Evolutionary conservation across 805 yeast species (phyloP), one percentile per base, ranked within the genome.

Genomic region (Saccharomyces paradoxus): DNA sequence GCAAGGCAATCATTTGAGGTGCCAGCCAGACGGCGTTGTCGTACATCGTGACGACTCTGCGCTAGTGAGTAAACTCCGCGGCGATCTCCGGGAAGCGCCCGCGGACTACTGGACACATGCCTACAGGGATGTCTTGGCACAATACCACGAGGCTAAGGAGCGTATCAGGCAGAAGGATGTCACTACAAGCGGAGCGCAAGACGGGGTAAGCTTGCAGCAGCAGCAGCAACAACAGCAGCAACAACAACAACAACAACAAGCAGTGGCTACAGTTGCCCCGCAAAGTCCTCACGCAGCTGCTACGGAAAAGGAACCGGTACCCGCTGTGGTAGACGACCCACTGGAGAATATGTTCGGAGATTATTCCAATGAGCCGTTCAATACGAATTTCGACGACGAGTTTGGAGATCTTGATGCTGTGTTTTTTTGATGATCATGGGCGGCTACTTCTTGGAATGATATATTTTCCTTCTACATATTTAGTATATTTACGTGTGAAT

Each of bases 321-420:
- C 55, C 8, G 24, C 32, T 7, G 48, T 53, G 8, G 48, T 28
- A 10, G 46, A 29, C 13, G 53, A 56, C 44, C 41, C 58, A 14
- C 55, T 61, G 48, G 69, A 63, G 41, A 61, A 60, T 44, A 58
- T 65, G 54, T 65, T 67, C 55, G 66, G 64, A 17, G 70, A 63
- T 29, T 64, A 64, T 53, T 17, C 44, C 46, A 58, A 61, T 26
- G 68, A 61, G 41, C 63, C 65, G 21, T 68, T 66, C 52, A 68
- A 66, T 49, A 64, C 55, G 48, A 69, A 65, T 2, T 70, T 70
- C 54, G 71, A 68, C 46, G 71, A 68, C 47, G 72, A 60, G 8
- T 69, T 69, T 53, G 72, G 65, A 21, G 74, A 70, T 48, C 51
- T 70, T n/a, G 72, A 70, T 53, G 64, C 70, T 32, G 72, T 71